These are phyloP conservation scores for Glonium stellatum DNA, from an alignment of 495 filamentous ascomycete genomes.

Conservation along the genomic window DNA sequence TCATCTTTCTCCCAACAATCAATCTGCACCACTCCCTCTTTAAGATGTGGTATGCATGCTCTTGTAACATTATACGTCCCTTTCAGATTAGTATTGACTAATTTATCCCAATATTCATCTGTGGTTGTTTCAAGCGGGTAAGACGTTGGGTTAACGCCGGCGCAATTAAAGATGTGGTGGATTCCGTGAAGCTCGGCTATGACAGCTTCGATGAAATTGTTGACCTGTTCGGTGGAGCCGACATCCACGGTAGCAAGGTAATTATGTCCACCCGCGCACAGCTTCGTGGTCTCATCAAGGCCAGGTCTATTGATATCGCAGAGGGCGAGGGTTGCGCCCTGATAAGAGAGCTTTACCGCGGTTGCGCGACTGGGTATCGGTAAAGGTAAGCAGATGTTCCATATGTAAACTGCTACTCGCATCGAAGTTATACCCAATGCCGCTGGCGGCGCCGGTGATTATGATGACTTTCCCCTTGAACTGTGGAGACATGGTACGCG, in stretches of 20 bases:
- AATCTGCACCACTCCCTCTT: too few species aligned
- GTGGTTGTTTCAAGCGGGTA: constrained; percentile 27
- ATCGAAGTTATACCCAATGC: constrained; percentile 39
- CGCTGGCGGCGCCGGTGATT: constrained; percentile 48
- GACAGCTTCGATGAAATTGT: constrained; percentile 31
- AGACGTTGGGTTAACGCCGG: constrained; percentile 44
- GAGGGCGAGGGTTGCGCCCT: constrained; percentile 43
- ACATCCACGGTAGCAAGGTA: constrained; percentile 38
- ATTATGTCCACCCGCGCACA: constrained; percentile 23
- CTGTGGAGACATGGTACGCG: constrained; percentile 34
- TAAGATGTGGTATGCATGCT: constrained; percentile 29
- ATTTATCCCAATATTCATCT: constrained; percentile 35
- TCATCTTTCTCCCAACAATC: too few species aligned
- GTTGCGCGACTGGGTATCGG: constrained; percentile 36
- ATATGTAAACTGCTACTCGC: not conserved
- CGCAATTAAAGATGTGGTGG: constrained; percentile 48
- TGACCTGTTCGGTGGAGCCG: constrained; percentile 24
- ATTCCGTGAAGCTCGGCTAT: constrained; percentile 33
- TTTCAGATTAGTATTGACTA: constrained; percentile 36
- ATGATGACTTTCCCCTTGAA: constrained; percentile 41
- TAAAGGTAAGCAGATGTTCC: constrained; percentile 1
- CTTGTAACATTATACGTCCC: constrained; percentile 34
- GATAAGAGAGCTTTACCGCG: constrained; percentile 38
- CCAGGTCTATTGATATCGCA: constrained; percentile 39
- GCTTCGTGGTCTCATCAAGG: constrained; percentile 23